A percentile compares a stretch with the other conserved stretches of the same genome.
Conservation (phyloP, 1,284 basidiomycete genomes). For the Schizophyllum commune region DNA sequence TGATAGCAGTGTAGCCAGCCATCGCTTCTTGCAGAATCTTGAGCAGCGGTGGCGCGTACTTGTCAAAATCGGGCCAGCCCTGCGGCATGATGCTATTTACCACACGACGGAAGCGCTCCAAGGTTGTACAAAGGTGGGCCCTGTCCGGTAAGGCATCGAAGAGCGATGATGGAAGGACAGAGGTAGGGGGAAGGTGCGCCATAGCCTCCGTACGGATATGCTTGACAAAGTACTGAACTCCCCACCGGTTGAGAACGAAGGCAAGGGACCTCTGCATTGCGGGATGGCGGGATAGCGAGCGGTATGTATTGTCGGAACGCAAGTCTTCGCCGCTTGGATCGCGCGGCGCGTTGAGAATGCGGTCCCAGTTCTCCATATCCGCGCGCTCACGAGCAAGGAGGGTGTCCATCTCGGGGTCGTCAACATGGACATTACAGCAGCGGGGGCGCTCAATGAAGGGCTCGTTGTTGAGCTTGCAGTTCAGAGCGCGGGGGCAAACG, state of each 20-base stretch:
- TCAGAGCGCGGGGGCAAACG: neutral
- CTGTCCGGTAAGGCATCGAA: constrained; percentile 2
- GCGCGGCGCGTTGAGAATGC: neutral
- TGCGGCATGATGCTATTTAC: neutral
- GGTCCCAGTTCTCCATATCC: neutral
- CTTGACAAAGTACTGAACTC: no score
- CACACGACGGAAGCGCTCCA: constrained; percentile 1
- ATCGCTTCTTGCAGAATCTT: neutral
- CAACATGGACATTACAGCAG: no score
- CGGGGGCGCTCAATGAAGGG: neutral
- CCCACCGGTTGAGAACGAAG: no score
- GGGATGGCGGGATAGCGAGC: neutral
- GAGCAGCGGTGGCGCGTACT: neutral
- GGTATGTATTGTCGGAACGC: constrained; percentile 4
- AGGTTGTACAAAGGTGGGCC: constrained; percentile 6
- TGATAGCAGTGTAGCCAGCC: neutral
- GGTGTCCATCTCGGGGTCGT: no score
- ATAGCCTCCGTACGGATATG: neutral
- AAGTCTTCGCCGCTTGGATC: constrained; percentile 2
- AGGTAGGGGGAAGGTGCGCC: neutral
- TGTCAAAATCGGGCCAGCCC: neutral
- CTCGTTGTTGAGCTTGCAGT: neutral
- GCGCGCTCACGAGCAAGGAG: no score
- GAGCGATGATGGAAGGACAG: constrained; percentile 1
- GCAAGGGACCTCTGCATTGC: no score